Evolutionary conservation across 2,329 filamentous ascomycete genomes (phyloP).

Genomic region (Aspergillus flavus): DNA sequence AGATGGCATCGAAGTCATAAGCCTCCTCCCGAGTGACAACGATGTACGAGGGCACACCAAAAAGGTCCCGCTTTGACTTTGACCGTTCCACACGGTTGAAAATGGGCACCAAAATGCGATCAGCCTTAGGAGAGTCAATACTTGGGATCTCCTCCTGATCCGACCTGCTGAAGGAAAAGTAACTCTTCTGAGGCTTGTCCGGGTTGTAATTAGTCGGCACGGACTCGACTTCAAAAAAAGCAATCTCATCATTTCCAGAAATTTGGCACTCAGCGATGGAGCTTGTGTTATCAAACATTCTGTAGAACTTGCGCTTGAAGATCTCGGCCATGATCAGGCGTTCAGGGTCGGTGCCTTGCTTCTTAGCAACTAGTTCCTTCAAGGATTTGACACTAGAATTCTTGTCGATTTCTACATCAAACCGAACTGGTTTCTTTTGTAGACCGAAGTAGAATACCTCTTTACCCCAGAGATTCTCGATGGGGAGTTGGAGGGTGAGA

Average conservation of each 20-base stretch:
- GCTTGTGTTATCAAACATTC: conserved; percentile 72
- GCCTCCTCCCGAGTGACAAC: conserved; percentile 74
- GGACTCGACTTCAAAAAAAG: conserved; percentile 76
- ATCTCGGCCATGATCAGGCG: conserved; percentile 81
- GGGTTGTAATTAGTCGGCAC: conserved; percentile 76
- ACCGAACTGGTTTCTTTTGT: conserved; percentile 67
- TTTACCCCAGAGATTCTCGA: conserved; percentile 79
- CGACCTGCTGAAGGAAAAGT: conserved; percentile 32
- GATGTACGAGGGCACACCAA: conserved; percentile 62
- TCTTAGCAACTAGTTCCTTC: conserved; percentile 57
- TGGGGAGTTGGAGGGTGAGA: conserved; percentile 84
- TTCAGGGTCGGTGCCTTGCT: conserved; percentile 52
- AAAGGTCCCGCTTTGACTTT: conserved; percentile 34
- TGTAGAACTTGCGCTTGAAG: conserved; percentile 83
- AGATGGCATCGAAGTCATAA: conserved; percentile 68
- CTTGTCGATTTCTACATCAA: conserved; percentile 76
- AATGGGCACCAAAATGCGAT: conserved; percentile 51
- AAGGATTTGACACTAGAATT: conserved; percentile 61
- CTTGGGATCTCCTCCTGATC: conserved; percentile 44
- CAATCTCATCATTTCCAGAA: conserved; percentile 61
- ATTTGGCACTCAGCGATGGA: conserved; percentile 73
- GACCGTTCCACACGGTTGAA: conserved; percentile 45
- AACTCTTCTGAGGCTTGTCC: conserved; percentile 51
- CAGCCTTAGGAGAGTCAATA: conserved; percentile 47
- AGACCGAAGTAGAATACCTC: conserved; percentile 77